Evolutionary conservation across 2,329 filamentous ascomycete species (phyloP).

Genomic region (Colletotrichum lini): DNA sequence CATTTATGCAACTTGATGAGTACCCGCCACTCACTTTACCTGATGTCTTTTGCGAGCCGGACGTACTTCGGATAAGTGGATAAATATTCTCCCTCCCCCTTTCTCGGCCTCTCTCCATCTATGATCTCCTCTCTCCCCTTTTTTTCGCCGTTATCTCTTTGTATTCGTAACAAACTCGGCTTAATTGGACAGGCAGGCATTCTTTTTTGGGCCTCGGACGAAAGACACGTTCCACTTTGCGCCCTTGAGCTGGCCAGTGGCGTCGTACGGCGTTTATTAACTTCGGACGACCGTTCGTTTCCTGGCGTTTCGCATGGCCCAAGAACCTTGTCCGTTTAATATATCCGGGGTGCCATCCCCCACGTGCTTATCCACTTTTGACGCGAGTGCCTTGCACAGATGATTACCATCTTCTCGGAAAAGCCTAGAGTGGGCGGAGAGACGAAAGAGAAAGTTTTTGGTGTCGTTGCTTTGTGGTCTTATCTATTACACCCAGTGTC

Average conservation of each 20-base stretch:
- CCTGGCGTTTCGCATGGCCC: conserved; percentile 28
- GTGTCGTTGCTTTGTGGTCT: no score
- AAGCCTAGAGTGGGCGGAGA: not conserved
- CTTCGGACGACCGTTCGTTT: conserved; percentile 40
- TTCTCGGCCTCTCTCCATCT: not conserved
- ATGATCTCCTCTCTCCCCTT: not conserved
- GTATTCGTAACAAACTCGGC: conserved; percentile 32
- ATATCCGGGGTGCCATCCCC: conserved; percentile 14
- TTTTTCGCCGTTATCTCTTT: conserved; percentile 16
- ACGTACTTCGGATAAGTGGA: not conserved
- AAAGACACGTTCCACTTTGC: not conserved
- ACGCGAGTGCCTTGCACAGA: not conserved
- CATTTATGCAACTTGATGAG: no score
- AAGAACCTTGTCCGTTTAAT: conserved; percentile 24
- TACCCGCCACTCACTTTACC: no score
- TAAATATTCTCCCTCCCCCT: no score
- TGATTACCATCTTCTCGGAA: no score
- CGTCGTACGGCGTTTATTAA: conserved; percentile 16
- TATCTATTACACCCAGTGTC: no score
- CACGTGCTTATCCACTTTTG: not conserved
- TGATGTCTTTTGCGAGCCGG: no score
- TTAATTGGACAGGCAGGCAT: conserved; percentile 16
- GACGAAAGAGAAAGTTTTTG: no score
- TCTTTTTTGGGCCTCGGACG: conserved; percentile 18
- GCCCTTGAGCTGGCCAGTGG: conserved; percentile 27